phyloP scores from a whole-genome alignment of 2,329 filamentous ascomycete genomes.

The Trichoderma gracile region DNA sequence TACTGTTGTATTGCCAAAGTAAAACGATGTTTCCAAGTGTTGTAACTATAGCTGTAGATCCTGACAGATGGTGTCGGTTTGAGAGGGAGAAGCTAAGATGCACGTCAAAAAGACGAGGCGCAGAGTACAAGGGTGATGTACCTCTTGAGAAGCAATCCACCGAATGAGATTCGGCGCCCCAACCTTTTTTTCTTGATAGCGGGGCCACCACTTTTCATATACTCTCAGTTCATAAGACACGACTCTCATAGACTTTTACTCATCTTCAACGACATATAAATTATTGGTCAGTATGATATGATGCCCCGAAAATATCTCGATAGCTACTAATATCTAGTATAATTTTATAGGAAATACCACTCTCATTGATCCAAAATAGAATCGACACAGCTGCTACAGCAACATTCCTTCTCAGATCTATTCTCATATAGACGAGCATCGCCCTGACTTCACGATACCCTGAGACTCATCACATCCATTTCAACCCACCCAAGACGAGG shows the following conservation, averaged over 20 bases:
- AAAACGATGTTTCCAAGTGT: too few relatives aligned
- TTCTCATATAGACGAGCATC: not conserved
- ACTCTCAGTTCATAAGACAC: not conserved
- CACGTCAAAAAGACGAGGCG: not conserved
- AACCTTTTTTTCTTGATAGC: constrained; percentile 13
- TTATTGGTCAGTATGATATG: not conserved
- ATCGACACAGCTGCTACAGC: not conserved
- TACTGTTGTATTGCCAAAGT: too few relatives aligned
- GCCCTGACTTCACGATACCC: not conserved
- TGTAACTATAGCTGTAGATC: not conserved
- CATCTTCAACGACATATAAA: not conserved
- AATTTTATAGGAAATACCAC: not conserved
- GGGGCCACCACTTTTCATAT: constrained; percentile 13
- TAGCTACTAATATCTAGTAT: not conserved
- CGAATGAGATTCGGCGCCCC: not conserved
- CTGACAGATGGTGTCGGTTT: not conserved
- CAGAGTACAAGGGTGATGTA: constrained; percentile 13
- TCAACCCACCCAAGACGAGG: too few relatives aligned
- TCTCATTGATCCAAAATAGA: not conserved
- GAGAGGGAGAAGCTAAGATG: constrained; percentile 11
- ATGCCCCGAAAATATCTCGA: not conserved
- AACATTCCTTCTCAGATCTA: not conserved
- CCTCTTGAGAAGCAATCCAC: not conserved
- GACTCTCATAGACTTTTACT: not conserved
- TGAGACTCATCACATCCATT: not conserved